Evolutionary conservation across 108 stramenopile genomes (phyloP), one percentile per base, ranked within the genome.

Genomic region (Schizochytrium sp.): DNA sequence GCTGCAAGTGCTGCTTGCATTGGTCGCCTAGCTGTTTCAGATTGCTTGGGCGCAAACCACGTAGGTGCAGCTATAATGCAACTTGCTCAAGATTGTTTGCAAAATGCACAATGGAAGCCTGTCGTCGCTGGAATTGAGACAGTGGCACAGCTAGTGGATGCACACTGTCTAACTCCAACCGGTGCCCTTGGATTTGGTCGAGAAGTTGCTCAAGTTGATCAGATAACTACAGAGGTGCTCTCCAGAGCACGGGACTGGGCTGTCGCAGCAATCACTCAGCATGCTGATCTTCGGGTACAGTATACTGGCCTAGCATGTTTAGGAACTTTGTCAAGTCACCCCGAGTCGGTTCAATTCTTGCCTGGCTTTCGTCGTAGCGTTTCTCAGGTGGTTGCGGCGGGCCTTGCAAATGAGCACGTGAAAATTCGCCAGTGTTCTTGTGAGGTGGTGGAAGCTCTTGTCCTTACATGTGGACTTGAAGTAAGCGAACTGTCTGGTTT

Each of bases 1-100:
- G 64, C 64, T 3, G 64, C 64, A 8, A 3, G 64, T 38, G 64
- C 64, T 7, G 64, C 64, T 7, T 38, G 40, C 5, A 12, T 69
- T 69, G 64, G 64, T 8, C 64, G 64, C 12, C 64, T 69, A 44
- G 64, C 64, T 69, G 15, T 7, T 38, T 44, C 64, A 10, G 64
- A 7, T 7, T 69, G 64, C 3, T 44, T 69, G 1, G 12, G 15
- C 42, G 10, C 2, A 8, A 44, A 69, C 64, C 19, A 8, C 5
- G 64, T 69, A 8, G 64, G 12, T 7, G 19, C 12, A 2, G 42
- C 64, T 7, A 28, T 15, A 44, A 38, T 69, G 42, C 7, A 69
- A 15, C 64, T 69, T 3, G 64, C 28, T 7, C 12, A 69, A 15
- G 42, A 69, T 8, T 69, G 64, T 44, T 44, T 69, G 64, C 19